phyloP scores from a whole-genome alignment of 441 rosid genomes.

The Populus tomentosa region DNA sequence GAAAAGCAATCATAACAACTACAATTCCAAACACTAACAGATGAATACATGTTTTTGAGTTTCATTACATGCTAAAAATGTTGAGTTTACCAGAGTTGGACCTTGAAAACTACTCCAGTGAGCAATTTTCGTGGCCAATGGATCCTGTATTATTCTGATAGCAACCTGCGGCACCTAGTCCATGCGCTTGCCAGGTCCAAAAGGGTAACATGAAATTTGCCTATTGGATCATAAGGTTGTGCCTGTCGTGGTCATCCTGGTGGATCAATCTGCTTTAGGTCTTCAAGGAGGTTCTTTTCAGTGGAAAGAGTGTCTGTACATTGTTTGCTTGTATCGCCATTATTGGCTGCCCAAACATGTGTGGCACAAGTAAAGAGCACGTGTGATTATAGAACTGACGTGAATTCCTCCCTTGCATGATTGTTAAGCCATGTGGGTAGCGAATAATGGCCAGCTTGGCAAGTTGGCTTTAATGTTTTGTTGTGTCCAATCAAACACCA shows the following conservation, averaged over 20 bases:
- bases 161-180: not conserved
- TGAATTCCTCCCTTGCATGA: not conserved
- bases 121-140: not conserved
- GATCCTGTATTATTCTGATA: not conserved
- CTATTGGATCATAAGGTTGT: not conserved
- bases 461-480: too few relatives aligned
- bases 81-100: too few relatives aligned
- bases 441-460: too few relatives aligned
- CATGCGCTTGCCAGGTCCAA: not conserved
- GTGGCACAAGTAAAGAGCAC: not conserved
- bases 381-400: not conserved
- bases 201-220: not conserved
- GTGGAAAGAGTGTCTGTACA: not conserved
- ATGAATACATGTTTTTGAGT: too few relatives aligned
- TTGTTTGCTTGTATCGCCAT: not conserved
- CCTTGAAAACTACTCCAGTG: not conserved
- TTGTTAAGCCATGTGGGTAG: not conserved
- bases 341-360: not conserved
- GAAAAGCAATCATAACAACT: too few relatives aligned
- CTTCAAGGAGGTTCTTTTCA: constrained; percentile 10
- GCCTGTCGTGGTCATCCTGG: not conserved
- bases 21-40: too few relatives aligned
- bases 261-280: not conserved
- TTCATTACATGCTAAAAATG: too few relatives aligned
- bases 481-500: too few relatives aligned